phyloP scores from a whole-genome alignment of 345 rosid genomes.

The Citrus cavaleriei region DNA sequence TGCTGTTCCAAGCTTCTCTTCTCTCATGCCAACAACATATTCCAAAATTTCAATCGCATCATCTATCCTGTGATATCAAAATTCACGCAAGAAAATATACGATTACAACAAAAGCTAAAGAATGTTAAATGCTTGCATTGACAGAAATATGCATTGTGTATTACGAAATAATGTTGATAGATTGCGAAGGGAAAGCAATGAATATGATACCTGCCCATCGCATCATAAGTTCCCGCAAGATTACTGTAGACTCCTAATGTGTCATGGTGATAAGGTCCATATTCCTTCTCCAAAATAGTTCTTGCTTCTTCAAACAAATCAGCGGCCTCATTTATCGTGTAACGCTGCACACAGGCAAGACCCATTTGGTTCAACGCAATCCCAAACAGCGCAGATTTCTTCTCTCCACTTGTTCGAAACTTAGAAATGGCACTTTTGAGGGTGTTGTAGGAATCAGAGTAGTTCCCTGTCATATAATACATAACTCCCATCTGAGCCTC shows the following conservation, averaged over 20 bases:
- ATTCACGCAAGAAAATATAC: background rate
- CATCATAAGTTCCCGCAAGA: constrained; percentile 95
- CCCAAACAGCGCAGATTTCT: constrained; percentile 71
- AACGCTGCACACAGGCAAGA: constrained; percentile 71
- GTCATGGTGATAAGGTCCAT: constrained; percentile 90
- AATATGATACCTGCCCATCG: constrained; percentile 81
- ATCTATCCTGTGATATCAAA: constrained; percentile 49
- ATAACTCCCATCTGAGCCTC: constrained; percentile 96
- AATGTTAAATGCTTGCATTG: background rate
- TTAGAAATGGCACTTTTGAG: constrained; percentile 62
- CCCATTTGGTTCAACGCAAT: constrained; percentile 92
- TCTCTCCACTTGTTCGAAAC: constrained; percentile 78
- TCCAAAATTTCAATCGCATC: constrained; percentile 93
- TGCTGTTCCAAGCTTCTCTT: constrained; percentile 96
- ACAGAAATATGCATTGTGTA: background rate
- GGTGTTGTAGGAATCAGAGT: constrained; percentile 57
- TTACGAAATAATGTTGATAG: background rate
- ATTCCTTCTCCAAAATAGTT: constrained; percentile 72
- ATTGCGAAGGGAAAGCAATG: background rate
- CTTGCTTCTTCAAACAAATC: constrained; percentile 90
- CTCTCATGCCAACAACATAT: constrained; percentile 81
- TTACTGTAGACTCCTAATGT: constrained; percentile 90
- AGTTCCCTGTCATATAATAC: constrained; percentile 79
- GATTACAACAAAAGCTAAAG: background rate
- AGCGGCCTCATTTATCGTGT: constrained; percentile 78